phyloP scores from a whole-genome alignment of 805 yeast species.

The Pachysolen tannophilus region DNA sequence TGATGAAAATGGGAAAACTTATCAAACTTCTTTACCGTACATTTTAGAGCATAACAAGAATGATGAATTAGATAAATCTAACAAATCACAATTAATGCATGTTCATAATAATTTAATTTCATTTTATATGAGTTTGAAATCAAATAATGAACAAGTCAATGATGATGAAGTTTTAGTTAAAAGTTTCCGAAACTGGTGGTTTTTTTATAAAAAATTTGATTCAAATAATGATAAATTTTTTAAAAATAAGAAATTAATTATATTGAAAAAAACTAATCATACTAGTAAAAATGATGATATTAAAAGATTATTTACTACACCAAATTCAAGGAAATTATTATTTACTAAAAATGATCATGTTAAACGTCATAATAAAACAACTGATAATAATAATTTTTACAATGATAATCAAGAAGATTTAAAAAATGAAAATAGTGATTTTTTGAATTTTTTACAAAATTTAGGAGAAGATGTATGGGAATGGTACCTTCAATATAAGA shows the following conservation, averaged over 20 bases:
- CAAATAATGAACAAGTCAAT: background rate
- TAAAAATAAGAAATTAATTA: background rate
- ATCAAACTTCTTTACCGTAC: no score
- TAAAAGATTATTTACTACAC: background rate
- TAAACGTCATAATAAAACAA: background rate
- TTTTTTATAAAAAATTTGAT: background rate
- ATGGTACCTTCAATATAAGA: no score
- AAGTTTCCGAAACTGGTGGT: background rate
- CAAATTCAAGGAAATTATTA: no score
- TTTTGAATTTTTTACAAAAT: no score
- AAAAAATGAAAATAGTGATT: no score
- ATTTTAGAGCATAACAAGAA: no score
- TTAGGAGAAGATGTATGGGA: no score
- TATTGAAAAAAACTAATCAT: background rate
- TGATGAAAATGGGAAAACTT: no score
- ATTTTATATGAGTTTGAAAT: background rate
- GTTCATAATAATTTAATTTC: background rate
- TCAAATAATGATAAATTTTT: background rate
- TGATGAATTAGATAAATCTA: background rate
- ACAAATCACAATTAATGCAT: background rate
- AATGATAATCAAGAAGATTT: no score
- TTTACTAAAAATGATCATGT: no score
- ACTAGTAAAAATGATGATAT: background rate
- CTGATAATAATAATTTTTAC: no score
- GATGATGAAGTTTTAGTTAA: background rate